Evolutionary conservation across 1,284 basidiomycete genomes (phyloP), one percentile per base, ranked within the genome.

Genomic region (Pseudozyma pruni): DNA sequence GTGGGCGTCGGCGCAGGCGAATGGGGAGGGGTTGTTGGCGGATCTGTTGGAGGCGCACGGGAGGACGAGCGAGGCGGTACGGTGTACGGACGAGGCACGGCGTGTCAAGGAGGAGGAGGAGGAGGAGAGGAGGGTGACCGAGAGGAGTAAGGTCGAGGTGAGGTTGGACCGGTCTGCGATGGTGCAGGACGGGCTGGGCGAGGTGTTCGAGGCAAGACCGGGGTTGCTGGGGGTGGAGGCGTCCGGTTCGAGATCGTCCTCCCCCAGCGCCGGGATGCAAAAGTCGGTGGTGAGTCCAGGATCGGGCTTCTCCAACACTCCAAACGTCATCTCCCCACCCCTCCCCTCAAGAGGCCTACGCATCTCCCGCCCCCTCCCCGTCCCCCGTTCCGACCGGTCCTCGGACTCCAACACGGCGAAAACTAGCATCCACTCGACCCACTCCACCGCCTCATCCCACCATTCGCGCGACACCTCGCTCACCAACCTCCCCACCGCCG

Each of bases 11-110:
- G 67, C 75, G 10, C 67, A 74, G 38, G 76, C 67, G 5, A 71
- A 71, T 33, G 72, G 72, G 20, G 76, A 78, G 39, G 27, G n/a
- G 14, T 34, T 79, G 33, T 39, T 79, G 4, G 76, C 63, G 9
- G 75, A 77, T 49, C 25, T 79, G 19, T 23, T 75, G 8, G 70
- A 75, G n/a, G 63, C 76, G 3, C 68, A 74, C 42, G 75, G 70
- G 14, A 32, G 62, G 29, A 39, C 73, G 4, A 39, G 54, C 11
- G 63, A 67, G 39, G 70, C 71, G 1, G 23, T 54, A 10, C 40
- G 39, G 3, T 40, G 61, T 56, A 56, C 74, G 4, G 72, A 73
- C 22, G 72, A 77, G 20, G 66, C 66, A 13, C 52, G 59, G 13
- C 35, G 51, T 8, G 32, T 49, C 5, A 16, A 62, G 4, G 42